A percentile compares a stretch with the other conserved stretches of the same genome.
These are phyloP conservation scores for Penicillium desertorum DNA, from an alignment of 495 filamentous ascomycete genomes.

Conservation along the genomic window DNA sequence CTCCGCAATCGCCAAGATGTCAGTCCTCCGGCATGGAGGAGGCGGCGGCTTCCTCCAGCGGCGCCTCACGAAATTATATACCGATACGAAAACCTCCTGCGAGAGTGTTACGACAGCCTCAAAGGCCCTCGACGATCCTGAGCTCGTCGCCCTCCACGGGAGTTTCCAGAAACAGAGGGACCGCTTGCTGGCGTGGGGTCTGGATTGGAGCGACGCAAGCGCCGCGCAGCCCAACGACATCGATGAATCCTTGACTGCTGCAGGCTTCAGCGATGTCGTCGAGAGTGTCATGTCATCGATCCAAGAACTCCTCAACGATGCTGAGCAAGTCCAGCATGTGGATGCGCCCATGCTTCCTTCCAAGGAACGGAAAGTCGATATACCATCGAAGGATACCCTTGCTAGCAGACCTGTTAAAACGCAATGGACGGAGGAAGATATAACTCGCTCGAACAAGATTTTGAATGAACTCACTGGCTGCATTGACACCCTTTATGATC, in stretches of 20 bases:
- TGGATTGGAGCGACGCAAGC: constrained; percentile 82
- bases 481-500: constrained; percentile 86
- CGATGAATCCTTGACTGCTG: constrained; percentile 78
- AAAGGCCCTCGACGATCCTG: constrained; percentile 55
- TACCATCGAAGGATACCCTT: constrained; percentile 40
- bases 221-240: constrained; percentile 70
- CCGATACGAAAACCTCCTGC: constrained; percentile 86
- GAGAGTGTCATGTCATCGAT: constrained; percentile 87
- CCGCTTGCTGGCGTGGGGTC: constrained; percentile 79
- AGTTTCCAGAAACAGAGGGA: constrained; percentile 58
- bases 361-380: constrained; percentile 38
- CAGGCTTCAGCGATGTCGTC: constrained; percentile 83
- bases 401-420: constrained; percentile 37
- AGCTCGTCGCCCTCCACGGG: constrained; percentile 55
- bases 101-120: constrained; percentile 75
- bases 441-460: constrained; percentile 56
- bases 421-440: constrained; percentile 52
- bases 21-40: constrained; percentile 48
- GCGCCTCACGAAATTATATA: constrained; percentile 84
- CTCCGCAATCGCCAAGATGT: constrained; percentile 42
- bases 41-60: constrained; percentile 53
- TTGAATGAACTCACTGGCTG: constrained; percentile 76
- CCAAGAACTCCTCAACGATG: constrained; percentile 81
- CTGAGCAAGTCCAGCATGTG: constrained; percentile 70
- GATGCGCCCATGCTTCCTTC: constrained; percentile 44